Conservation (phyloP, 129 eudicot genomes). For the Mikania micrantha region DNA sequence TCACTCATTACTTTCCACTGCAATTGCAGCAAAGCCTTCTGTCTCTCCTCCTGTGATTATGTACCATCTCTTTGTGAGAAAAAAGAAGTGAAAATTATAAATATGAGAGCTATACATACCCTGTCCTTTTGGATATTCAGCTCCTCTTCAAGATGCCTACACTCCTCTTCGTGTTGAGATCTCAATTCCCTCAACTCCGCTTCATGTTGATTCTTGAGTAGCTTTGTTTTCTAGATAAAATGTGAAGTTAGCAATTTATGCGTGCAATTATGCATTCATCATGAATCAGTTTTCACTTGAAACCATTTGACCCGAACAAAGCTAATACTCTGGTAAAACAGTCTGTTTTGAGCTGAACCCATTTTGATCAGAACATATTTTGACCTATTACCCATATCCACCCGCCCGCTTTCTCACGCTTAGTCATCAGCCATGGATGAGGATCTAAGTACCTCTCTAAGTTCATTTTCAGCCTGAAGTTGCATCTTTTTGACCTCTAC, state of each 20-base stretch:
- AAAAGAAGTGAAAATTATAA: background rate
- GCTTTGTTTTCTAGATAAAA: slow-evolving; percentile 43
- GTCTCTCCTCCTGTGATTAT: slow-evolving; percentile 79
- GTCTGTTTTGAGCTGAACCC: too few species aligned
- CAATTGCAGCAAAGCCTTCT: slow-evolving; percentile 75
- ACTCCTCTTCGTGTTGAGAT: slow-evolving; percentile 79
- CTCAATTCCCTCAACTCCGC: slow-evolving; percentile 75
- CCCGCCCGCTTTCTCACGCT: too few species aligned
- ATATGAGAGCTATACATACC: slow-evolving; percentile 29
- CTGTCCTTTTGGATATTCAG: slow-evolving; percentile 69
- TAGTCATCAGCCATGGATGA: slow-evolving; percentile 3
- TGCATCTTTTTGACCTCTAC: slow-evolving; percentile 61
- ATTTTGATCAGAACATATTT: too few species aligned
- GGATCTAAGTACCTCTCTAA: slow-evolving; percentile 65
- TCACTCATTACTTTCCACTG: slow-evolving; percentile 92
- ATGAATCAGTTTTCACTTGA: slow-evolving; percentile 1
- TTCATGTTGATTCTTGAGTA: slow-evolving; percentile 72
- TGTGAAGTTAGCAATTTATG: slow-evolving; percentile 4
- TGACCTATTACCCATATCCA: too few species aligned
- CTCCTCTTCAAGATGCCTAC: slow-evolving; percentile 86
- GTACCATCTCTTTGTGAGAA: background rate
- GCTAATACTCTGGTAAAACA: too few species aligned
- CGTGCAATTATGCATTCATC: background rate
- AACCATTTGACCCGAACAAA: too few species aligned
- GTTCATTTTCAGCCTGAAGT: slow-evolving; percentile 65